Evolutionary conservation across 2,329 filamentous ascomycete genomes (phyloP), one percentile per base, ranked within the genome.

Genomic region (Scedosporium aurantiacum): DNA sequence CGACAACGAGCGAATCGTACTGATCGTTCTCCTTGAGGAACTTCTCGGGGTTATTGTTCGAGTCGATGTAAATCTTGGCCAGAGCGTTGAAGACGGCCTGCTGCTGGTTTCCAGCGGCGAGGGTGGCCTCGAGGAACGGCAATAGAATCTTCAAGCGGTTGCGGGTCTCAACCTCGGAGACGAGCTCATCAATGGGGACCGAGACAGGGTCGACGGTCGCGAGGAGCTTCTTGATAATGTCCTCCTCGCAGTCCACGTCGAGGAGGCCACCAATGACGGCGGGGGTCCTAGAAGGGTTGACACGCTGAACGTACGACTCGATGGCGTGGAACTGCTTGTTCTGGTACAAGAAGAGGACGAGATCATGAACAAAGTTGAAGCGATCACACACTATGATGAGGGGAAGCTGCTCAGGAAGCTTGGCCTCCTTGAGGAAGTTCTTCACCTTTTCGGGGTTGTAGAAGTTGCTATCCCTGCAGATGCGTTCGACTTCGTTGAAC

Each of bases 241-340:
- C 83, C 79, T 99, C 94, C 50, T 99, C 95, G 68, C 94, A 99
- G 70, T 99, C 94, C 60, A 99, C 94, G 70, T 99, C 94, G 57
- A 99, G 81, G 37, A 99, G 79, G 41, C 92, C 94, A 67, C 94
- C 94, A 66, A 99, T 85, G 64, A 99, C 94, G 62, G 91, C 89
- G 4, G 94, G 94, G 5, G 95, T 94, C 68, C 94, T 82, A 16
- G 88, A 81, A 5, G 94, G 92, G 77, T 99, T 99, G 68, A 99
- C 92, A 54, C 91, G 88, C 79, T 99, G 94, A 28, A 99, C 94
- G 68, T 99, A 99, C 8, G 95, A 87, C 77, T 99, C 94, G 66
- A 99, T 99, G 1, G 94, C 96, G 78, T 96, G 91, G 83, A 97
- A 99, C 72, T 97, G 93, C 76, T 99, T 93, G 76, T 96, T 96